These are phyloP conservation scores for Taxillus chinensis DNA, from an alignment of 164 flowering plant genomes.

Conservation along the genomic window DNA sequence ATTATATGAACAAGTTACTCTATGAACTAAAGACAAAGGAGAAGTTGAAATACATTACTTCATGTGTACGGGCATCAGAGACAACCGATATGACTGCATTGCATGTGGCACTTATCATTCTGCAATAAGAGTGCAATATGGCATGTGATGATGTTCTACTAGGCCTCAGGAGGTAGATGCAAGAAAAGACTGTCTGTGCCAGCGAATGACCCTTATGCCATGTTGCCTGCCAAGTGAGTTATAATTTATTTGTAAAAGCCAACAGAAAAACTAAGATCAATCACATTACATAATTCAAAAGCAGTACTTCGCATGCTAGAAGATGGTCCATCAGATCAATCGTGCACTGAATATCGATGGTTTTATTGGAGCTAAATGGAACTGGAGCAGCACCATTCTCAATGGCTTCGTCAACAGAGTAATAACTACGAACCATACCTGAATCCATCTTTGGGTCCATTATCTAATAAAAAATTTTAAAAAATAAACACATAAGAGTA, in stretches of 20 bases:
- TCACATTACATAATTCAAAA: background rate
- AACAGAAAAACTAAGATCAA: background rate
- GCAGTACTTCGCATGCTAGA: slow-evolving; percentile 80
- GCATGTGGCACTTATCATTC: slow-evolving; percentile 82
- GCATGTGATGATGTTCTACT: slow-evolving; percentile 83
- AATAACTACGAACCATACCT: slow-evolving; percentile 67
- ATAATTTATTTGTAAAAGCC: slow-evolving; percentile 2
- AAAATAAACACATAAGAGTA: too few relatives aligned
- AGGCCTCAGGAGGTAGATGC: slow-evolving; percentile 79
- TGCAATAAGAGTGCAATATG: slow-evolving; percentile 72
- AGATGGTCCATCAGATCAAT: slow-evolving; percentile 96
- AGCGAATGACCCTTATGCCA: slow-evolving; percentile 97
- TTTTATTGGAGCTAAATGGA: slow-evolving; percentile 63
- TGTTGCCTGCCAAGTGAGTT: slow-evolving; percentile 59
- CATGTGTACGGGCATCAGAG: slow-evolving; percentile 92
- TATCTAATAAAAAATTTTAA: slow-evolving; percentile 34
- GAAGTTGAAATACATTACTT: slow-evolving; percentile 47
- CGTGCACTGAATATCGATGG: slow-evolving; percentile 52
- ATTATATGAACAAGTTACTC: background rate
- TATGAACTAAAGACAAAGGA: background rate
- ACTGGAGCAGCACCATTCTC: slow-evolving; percentile 92
- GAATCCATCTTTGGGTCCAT: slow-evolving; percentile 99
- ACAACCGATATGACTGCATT: slow-evolving; percentile 71
- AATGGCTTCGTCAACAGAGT: slow-evolving; percentile 90
- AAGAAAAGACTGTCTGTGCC: slow-evolving; percentile 92